These are phyloP conservation scores for Neolecta irregularis DNA, from an alignment of 1,139 yeast species.

Conservation along the genomic window DNA sequence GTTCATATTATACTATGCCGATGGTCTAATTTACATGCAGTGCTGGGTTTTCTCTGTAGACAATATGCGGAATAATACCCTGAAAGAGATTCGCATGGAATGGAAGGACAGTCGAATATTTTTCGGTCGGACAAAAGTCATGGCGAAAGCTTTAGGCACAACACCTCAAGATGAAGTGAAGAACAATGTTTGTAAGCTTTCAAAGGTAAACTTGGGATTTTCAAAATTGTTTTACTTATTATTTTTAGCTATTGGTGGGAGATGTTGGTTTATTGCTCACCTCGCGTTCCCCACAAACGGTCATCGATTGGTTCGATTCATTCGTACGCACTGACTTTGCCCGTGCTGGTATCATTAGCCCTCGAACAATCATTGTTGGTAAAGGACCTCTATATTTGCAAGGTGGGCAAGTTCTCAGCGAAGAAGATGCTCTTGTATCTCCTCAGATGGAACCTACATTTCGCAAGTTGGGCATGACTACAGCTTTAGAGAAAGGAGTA, in stretches of 20 bases:
- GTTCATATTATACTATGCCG: background rate
- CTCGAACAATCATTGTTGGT: slow-evolving; percentile 71
- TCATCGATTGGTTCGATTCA: slow-evolving; percentile 64
- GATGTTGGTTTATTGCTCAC: slow-evolving; percentile 81
- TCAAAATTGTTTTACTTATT: background rate
- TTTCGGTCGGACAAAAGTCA: slow-evolving; percentile 82
- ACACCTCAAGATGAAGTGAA: slow-evolving; percentile 79
- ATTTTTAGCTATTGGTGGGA: slow-evolving; percentile 34
- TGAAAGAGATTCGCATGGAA: slow-evolving; percentile 80
- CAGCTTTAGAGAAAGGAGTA: slow-evolving; percentile 79
- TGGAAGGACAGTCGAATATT: slow-evolving; percentile 68
- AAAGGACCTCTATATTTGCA: slow-evolving; percentile 84
- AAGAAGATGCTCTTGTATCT: slow-evolving; percentile 92
- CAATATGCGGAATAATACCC: slow-evolving; percentile 89
- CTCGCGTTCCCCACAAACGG: slow-evolving; percentile 69
- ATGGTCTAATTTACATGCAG: slow-evolving; percentile 6
- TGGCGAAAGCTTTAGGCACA: slow-evolving; percentile 83
- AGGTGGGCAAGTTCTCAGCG: slow-evolving; percentile 80
- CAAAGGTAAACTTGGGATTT: slow-evolving; percentile 25
- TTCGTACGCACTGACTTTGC: slow-evolving; percentile 72
- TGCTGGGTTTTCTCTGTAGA: slow-evolving; percentile 70
- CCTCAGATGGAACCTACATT: slow-evolving; percentile 89
- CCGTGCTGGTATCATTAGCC: slow-evolving; percentile 74
- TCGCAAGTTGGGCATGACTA: slow-evolving; percentile 82
- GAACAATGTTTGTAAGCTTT: slow-evolving; percentile 59